A percentile compares a stretch with the other conserved stretches of the same genome.
phyloP scores from a whole-genome alignment of 768 basidiomycete species.

The Termitomyces sp. region DNA sequence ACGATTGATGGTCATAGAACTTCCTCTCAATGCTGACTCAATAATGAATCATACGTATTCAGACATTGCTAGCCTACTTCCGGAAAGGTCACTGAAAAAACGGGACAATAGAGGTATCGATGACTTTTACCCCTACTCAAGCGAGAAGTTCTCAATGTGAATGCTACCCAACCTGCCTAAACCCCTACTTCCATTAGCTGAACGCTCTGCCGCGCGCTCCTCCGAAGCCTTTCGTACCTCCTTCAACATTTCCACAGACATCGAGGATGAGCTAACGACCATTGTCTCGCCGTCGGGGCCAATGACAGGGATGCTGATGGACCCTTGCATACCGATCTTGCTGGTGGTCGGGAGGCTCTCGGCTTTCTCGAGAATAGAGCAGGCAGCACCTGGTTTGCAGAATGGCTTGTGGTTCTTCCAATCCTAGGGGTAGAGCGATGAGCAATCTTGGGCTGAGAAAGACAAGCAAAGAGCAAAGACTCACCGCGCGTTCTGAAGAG shows the following conservation, averaged over 20 bases:
- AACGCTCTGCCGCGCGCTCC: background rate
- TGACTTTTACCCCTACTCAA: background rate
- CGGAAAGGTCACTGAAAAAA: background rate
- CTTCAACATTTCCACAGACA: conserved; percentile 28
- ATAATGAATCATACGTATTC: background rate
- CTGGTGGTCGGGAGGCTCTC: background rate
- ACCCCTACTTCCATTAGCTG: background rate
- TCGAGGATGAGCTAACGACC: conserved; percentile 27
- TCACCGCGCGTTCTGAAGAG: conserved; percentile 13
- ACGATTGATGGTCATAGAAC: background rate
- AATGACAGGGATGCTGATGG: conserved; percentile 26
- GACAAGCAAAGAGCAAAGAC: background rate
- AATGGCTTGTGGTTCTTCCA: conserved; percentile 38
- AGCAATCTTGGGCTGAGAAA: background rate
- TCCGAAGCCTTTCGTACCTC: conserved; percentile 19
- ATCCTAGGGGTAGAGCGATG: conserved; percentile 16
- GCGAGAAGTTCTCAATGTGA: background rate
- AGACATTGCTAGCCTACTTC: background rate
- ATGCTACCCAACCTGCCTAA: background rate
- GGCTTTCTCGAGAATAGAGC: conserved; percentile 28
- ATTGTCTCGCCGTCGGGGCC: conserved; percentile 22
- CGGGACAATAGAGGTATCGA: background rate
- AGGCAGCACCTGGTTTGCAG: conserved; percentile 29
- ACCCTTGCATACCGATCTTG: conserved; percentile 9
- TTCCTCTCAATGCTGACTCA: background rate